Base-by-base conservation (phyloP, 208 protist species). In the Acanthamoeba triangularis region DNA sequence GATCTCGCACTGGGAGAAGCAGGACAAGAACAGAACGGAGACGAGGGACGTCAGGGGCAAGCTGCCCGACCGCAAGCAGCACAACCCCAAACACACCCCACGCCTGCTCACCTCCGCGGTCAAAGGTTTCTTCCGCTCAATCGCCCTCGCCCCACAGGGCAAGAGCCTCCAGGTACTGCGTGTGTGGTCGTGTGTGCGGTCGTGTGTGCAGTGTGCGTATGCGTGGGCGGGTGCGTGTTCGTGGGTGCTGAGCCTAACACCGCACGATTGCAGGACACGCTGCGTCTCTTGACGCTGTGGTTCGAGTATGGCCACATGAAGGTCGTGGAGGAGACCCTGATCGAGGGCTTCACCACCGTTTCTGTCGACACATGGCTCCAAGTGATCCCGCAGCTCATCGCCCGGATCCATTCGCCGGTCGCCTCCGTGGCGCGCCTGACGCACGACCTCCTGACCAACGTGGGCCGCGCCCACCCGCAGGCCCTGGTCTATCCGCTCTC, bases 401-500 rank as follows among this genome's bases (percentile, higher is more conserved):
- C 65, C 33, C 98, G 99, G 49, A 99, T 99, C 80, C 98, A 99
- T 96, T 99, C 99, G 33, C 98, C 96, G 56, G 95, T 99, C 37
- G 25, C 95, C 0, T 92, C 96, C 16, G 98, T 99, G 47, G 97
- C 98, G 0, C 97, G 98, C 92, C 98, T 99, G 33, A 98, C 99
- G 35, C 98, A 99, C 90, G 95, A 99, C 35, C 96, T 99, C 5
- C 97, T 99, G 13, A 96, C 96, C 49, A 96, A 98, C n/a, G 98
- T 99, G 95, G 99, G 99, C 41, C 98, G 98, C 93, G 96, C 97
- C 28, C 99, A 99, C 97, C 99, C 99, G 41, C 99, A 95, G 94
- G 99, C 99, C 16, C 98, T 99, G 37, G 98, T 99, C 35, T 99
- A 99, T 98, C 99, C 99, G 91, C 97, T 99, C n/a, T 99, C 99